Base-by-base conservation (phyloP, 2,329 filamentous ascomycete genomes). In the Bipolaris oryzae region DNA sequence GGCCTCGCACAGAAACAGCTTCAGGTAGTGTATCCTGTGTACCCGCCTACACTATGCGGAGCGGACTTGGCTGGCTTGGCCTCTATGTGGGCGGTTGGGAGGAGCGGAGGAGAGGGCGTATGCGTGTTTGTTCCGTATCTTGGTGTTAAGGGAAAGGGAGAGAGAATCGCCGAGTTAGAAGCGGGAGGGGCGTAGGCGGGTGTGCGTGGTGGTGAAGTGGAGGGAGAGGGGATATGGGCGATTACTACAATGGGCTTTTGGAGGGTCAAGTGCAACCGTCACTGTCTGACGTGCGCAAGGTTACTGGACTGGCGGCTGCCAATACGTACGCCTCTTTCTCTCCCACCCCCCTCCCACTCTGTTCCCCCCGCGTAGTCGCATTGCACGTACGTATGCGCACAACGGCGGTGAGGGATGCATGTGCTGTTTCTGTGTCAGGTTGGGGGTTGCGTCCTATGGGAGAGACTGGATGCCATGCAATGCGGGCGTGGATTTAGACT, bases 361-460 rank as follows among this genome's bases (percentile, higher is more conserved):
- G 34, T 35, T 35, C 34, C 34, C 11, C 15, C 42, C 39, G 21
- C 39, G 39, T 25, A 42, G 39, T 42, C 13, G 39, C 20, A 42
- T 42, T 42, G 13, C 39, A 42, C 23, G 23, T 13, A 15, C 20
- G 39, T 23, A 43, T 5, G 21, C 15, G 15, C 7, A 35, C 52
- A 44, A 44, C 45, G 33, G 45, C 45, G 45, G 45, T 47, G 45
- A 47, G 45, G 7, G 7, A 47, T 37, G 45, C 45, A 47, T 47
- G 45, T 47, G 45, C 20, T 47, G 45, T 37, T 16, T 47, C 18
- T 13, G 39, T 42, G 21, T 25, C 39, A 42, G 16, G 33, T 44
- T 13, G 25, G 5, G 34, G 15, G 25, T n/a, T 7, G 7, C 3
- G 9, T 13, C 23, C 42, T 44, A 28, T 28, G 25, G 16, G n/a